Percentiles rank a stretch among this genome's conserved stretches.
Evolutionary conservation across 805 yeast species (phyloP).

Genomic region (Yamadazyma phyllophila): DNA sequence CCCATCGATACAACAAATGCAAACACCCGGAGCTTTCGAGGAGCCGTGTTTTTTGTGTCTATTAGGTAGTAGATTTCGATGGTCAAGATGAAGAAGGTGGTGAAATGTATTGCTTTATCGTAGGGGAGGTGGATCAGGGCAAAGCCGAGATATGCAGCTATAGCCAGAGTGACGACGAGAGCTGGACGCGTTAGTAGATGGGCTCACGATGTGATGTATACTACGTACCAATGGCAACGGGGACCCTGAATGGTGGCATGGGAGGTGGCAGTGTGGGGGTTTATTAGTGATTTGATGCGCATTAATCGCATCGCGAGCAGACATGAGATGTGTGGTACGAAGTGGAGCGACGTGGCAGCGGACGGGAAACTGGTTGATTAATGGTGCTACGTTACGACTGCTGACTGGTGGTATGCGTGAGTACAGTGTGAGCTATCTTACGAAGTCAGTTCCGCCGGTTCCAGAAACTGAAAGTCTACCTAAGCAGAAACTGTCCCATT

Average conservation of each 20-base stretch:
- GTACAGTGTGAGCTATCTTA: background rate
- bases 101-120: slow-evolving; percentile 53
- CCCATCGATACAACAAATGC: slow-evolving; percentile 44
- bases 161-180: slow-evolving; percentile 18
- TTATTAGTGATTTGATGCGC: slow-evolving; percentile 7
- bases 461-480: background rate
- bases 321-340: background rate
- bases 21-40: slow-evolving; percentile 28
- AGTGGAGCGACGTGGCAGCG: background rate
- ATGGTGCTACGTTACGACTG: background rate
- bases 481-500: background rate
- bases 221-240: slow-evolving; percentile 22
- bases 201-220: background rate
- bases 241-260: slow-evolving; percentile 8
- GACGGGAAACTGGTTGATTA: no score
- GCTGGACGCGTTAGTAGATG: slow-evolving; percentile 18
- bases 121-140: slow-evolving; percentile 45
- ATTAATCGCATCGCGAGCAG: slow-evolving; percentile 15
- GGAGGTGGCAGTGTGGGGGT: background rate
- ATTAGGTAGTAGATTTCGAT: slow-evolving; percentile 46
- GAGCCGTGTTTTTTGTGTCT: slow-evolving; percentile 30
- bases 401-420: background rate
- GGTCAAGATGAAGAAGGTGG: slow-evolving; percentile 47
- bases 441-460: no score
- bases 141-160: slow-evolving; percentile 50